Evolutionary conservation across 2,329 filamentous ascomycete genomes (phyloP), one percentile per base, ranked within the genome.

Genomic region (Claviceps sp.): DNA sequence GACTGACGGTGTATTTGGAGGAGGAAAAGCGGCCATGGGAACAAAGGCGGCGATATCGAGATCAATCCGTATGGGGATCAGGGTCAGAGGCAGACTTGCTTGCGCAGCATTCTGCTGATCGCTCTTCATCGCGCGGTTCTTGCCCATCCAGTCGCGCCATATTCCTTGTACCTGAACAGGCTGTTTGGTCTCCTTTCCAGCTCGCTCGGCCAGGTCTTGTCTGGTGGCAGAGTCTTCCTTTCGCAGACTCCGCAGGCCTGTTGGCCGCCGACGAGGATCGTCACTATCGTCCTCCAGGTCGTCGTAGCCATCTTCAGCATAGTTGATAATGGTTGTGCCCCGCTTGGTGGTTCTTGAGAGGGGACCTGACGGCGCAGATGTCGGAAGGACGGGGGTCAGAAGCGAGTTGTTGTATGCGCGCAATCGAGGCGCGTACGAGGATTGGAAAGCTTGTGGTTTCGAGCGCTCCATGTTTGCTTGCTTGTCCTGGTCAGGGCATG

Each of bases 31-130:
- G 20, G 84, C 72, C 37, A 78, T 71, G 13, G 87, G 84, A 11
- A 79, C 73, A 69, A 85, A 93, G 52, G 88, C 75, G 47, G 88
- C 84, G 36, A 98, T 84, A 64, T 97, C 91, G 65, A 97, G 77
- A 64, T 98, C 93, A 67, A 98, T 95, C 54, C 91, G 87, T 61
- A 98, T 96, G 18, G 93, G 93, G 54, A 98, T 91, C 50, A 97
- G 75, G 1, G 89, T 95, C 49, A 95, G 77, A 4, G 93, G 93
- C 38, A 98, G 78, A 48, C 81, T 82, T 38, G 88, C 83, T 60
- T 84, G 81, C 2, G 78, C 78, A 49, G 77, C 76, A 60, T 76
- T 79, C 56, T 82, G 78, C 57, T 80, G 68, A 55, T 84, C 81
- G 42, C 75, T 76, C 48, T 74, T 70, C n/a, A 72, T 65, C 14